phyloP scores from a whole-genome alignment of 495 filamentous ascomycete genomes.

The Paragyromitra xinjiangensis region DNA sequence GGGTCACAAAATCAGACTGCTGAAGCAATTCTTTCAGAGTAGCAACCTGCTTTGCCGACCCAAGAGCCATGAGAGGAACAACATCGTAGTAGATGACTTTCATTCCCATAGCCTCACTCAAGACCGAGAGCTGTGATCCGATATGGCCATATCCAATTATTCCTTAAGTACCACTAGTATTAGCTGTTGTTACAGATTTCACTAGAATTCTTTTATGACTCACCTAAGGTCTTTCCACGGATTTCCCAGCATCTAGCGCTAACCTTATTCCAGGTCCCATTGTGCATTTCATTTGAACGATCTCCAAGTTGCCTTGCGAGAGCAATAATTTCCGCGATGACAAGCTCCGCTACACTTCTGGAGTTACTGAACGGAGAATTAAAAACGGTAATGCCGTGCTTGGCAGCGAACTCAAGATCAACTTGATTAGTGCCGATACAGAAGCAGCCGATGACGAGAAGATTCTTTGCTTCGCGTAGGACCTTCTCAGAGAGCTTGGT shows the following conservation, averaged over 20 bases:
- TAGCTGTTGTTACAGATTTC: background rate
- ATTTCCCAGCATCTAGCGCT: slow-evolving; percentile 97
- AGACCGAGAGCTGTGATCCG: slow-evolving; percentile 92
- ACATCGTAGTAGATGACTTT: slow-evolving; percentile 95
- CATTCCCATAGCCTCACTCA: slow-evolving; percentile 98
- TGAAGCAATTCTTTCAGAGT: slow-evolving; percentile 78
- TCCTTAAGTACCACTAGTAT: slow-evolving; percentile 61
- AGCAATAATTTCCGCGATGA: slow-evolving; percentile 90
- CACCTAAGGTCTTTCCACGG: slow-evolving; percentile 93
- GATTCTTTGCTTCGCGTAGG: slow-evolving; percentile 85
- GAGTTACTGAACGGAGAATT: slow-evolving; percentile 99
- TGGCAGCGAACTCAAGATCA: slow-evolving; percentile 88
- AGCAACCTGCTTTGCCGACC: slow-evolving; percentile 82
- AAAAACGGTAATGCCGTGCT: slow-evolving; percentile 95
- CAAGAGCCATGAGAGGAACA: slow-evolving; percentile 89
- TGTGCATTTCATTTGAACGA: slow-evolving; percentile 92
- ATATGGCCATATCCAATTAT: slow-evolving; percentile 99
- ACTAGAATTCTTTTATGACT: slow-evolving; percentile 24
- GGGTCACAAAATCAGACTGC: slow-evolving; percentile 86
- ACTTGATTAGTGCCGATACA: slow-evolving; percentile 99
- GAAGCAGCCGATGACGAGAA: slow-evolving; percentile 97
- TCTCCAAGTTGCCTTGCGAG: slow-evolving; percentile 93
- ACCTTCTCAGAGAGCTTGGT: slow-evolving; percentile 90
- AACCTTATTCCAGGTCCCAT: slow-evolving; percentile 97
- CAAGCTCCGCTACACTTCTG: slow-evolving; percentile 92